Evolutionary conservation across 164 flowering plant species (phyloP).

Genomic region (Chimonanthus salicifolius): DNA sequence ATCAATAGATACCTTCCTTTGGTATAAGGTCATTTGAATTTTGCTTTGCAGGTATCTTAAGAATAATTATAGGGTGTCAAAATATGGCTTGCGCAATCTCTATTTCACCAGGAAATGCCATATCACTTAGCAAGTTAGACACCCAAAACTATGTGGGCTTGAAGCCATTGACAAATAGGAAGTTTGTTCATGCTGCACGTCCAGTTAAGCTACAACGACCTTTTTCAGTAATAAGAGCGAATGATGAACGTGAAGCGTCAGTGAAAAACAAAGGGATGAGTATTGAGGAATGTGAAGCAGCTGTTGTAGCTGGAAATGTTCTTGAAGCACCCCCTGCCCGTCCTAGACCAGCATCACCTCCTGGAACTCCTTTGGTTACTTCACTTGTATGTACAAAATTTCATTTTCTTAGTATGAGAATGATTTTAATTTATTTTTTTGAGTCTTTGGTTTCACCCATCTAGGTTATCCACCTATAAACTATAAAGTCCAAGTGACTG

Average conservation of each 20-base stretch:
- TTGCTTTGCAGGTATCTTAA: neutral
- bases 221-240: constrained; percentile 36
- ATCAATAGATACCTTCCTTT: neutral
- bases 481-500: neutral
- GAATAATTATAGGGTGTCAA: neutral
- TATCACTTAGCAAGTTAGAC: constrained; percentile 18
- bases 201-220: constrained; percentile 10
- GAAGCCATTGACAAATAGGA: constrained; percentile 7
- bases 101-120: constrained; percentile 21
- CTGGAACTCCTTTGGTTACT: constrained; percentile 72
- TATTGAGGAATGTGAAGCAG: constrained; percentile 81
- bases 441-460: neutral
- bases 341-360: constrained; percentile 56
- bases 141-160: constrained; percentile 18
- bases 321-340: constrained; percentile 80
- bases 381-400: constrained; percentile 39
- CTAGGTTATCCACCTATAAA: neutral
- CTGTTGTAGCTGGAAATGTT: constrained; percentile 73
- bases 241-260: constrained; percentile 24
- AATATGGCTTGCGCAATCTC: constrained; percentile 32
- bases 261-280: constrained; percentile 38
- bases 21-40: neutral
- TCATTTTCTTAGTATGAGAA: neutral
- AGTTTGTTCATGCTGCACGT: constrained; percentile 1
- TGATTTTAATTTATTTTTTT: neutral